Conservation (phyloP, 768 basidiomycete genomes). For the Trametes gibbosa region DNA sequence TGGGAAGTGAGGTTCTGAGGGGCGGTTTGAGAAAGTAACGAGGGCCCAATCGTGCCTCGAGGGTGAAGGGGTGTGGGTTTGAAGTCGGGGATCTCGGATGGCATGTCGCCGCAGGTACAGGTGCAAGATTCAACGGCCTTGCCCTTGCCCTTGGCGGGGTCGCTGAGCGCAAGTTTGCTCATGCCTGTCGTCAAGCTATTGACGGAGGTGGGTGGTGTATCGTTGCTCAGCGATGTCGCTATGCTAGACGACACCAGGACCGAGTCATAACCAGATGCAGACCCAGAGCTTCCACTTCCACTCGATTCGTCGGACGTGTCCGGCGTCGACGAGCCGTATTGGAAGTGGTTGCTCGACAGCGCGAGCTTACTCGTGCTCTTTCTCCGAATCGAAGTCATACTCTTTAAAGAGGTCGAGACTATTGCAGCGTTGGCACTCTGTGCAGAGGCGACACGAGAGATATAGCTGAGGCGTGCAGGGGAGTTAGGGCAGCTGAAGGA, state of each 20-base stretch:
- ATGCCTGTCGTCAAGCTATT: slow-evolving; percentile 27
- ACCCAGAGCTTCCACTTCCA: slow-evolving; percentile 21
- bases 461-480: slow-evolving; percentile 21
- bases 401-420: background rate
- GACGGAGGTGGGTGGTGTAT: slow-evolving; percentile 31
- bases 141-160: slow-evolving; percentile 3
- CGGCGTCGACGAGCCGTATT: slow-evolving; percentile 13
- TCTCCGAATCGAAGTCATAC: background rate
- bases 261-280: slow-evolving; percentile 11
- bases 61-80: slow-evolving; percentile 10
- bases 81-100: background rate
- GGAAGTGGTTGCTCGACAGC: slow-evolving; percentile 3
- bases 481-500: slow-evolving; percentile 29
- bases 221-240: slow-evolving; percentile 17
- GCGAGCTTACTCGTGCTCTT: slow-evolving; percentile 18
- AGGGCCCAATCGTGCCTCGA: slow-evolving; percentile 29
- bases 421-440: slow-evolving; percentile 15
- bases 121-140: slow-evolving; percentile 9
- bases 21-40: slow-evolving; percentile 36
- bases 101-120: slow-evolving; percentile 15
- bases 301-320: slow-evolving; percentile 25
- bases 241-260: slow-evolving; percentile 19
- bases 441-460: slow-evolving; percentile 24
- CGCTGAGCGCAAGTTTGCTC: slow-evolving; percentile 20
- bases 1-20: slow-evolving; percentile 28